phyloP scores from a whole-genome alignment of 345 rosid species.

The Euphorbia pulcherrima region DNA sequence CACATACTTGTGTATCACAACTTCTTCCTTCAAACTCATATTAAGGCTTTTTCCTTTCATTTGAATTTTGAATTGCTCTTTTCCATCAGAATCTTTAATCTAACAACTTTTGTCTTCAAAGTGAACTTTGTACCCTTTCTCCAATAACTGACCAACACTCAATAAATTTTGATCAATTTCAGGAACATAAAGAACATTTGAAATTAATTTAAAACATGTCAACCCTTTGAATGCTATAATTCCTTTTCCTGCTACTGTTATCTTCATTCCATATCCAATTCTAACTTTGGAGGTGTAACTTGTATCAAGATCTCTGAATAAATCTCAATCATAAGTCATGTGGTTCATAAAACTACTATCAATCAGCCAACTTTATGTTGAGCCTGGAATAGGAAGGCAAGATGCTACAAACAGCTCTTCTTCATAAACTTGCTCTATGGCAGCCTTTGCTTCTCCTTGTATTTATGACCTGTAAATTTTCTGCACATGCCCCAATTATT shows the following conservation, averaged over 20 bases:
- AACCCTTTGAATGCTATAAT: background rate
- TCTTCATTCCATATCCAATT: too few relatives aligned
- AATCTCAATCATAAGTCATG: background rate
- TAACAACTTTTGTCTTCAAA: too few relatives aligned
- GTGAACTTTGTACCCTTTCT: too few relatives aligned
- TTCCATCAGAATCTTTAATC: too few relatives aligned
- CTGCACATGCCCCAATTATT: too few relatives aligned
- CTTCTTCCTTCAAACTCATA: background rate
- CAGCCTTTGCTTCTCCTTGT: background rate
- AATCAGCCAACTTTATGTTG: background rate
- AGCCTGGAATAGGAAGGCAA: background rate
- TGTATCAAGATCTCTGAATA: background rate
- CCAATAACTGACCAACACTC: background rate
- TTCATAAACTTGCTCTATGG: background rate
- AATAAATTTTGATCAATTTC: background rate
- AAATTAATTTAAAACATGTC: background rate
- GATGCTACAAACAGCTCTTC: background rate
- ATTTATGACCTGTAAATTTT: too few relatives aligned
- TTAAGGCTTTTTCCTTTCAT: background rate
- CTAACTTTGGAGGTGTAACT: too few relatives aligned
- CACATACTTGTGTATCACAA: too few relatives aligned
- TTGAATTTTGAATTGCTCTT: too few relatives aligned
- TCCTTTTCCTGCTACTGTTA: background rate
- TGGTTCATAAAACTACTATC: background rate
- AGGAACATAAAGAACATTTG: background rate